Percentiles rank a stretch among this genome's conserved stretches.
Evolutionary conservation across 371 early-diverging fungal species (phyloP).

Genomic region (Rhizopus stolonifer): DNA sequence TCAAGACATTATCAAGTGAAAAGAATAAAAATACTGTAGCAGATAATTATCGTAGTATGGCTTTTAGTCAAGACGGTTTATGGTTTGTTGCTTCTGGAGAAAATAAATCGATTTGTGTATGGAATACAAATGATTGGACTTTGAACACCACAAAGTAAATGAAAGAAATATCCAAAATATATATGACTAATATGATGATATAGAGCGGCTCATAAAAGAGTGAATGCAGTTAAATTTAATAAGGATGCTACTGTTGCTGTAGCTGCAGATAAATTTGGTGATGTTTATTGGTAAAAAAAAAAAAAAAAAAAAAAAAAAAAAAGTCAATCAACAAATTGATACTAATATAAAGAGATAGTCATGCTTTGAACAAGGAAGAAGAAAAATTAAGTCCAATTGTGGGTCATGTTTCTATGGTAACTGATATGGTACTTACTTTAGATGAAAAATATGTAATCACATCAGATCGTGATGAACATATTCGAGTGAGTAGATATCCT

Average conservation of each 20-base stretch:
- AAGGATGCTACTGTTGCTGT: constrained; percentile 59
- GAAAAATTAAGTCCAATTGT: constrained; percentile 64
- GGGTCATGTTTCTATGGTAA: constrained; percentile 94
- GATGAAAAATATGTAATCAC: constrained; percentile 77
- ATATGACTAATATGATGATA: neutral
- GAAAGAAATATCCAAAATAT: neutral
- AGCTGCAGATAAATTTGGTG: constrained; percentile 96
- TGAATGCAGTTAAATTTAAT: constrained; percentile 69
- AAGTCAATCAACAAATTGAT: neutral
- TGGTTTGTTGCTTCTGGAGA: constrained; percentile 68
- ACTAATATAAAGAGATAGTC: too few species aligned
- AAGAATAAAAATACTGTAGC: constrained; percentile 31
- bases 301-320: neutral
- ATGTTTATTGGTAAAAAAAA: constrained; percentile 73
- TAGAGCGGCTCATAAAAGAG: constrained; percentile 65
- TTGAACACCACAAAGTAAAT: constrained; percentile 49
- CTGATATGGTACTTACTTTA: constrained; percentile 72
- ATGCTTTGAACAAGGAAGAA: too few species aligned
- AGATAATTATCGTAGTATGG: constrained; percentile 54
- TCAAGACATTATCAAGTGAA: constrained; percentile 35
- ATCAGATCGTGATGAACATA: constrained; percentile 95
- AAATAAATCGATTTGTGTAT: constrained; percentile 70
- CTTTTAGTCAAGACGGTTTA: constrained; percentile 60
- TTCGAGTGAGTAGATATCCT: constrained; percentile 88
- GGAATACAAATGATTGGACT: constrained; percentile 66